phyloP scores from a whole-genome alignment of 148 eudicot species.

The Amaranthus hypochondriacus region DNA sequence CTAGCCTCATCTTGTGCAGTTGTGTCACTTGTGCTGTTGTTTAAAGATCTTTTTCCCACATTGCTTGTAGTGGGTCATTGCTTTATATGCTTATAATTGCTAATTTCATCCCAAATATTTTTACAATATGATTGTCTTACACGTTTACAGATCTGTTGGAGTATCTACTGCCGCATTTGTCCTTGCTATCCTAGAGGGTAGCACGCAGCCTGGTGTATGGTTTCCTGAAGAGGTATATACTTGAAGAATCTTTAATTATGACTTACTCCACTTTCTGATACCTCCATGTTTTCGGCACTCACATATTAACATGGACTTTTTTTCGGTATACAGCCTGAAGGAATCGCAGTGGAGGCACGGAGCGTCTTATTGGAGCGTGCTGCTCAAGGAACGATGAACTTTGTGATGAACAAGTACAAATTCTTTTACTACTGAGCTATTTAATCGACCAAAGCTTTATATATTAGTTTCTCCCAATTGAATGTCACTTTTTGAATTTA shows the following conservation, averaged over 20 bases:
- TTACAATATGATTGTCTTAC: constrained; percentile 9
- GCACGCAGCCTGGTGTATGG: constrained; percentile 96
- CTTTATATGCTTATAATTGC: neutral
- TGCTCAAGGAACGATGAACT: constrained; percentile 69
- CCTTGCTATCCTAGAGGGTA: constrained; percentile 84
- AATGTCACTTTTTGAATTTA: neutral
- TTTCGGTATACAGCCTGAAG: constrained; percentile 57
- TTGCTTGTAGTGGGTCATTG: neutral
- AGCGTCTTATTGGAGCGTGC: constrained; percentile 69
- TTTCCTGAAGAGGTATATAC: constrained; percentile 93
- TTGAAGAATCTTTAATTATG: neutral
- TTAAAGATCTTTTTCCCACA: neutral
- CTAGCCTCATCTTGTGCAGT: neutral
- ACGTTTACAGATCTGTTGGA: constrained; percentile 72
- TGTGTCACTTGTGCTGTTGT: neutral
- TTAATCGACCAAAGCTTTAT: neutral
- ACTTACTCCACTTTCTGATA: neutral
- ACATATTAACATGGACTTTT: constrained; percentile 4
- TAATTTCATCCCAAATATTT: neutral
- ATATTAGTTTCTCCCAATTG: neutral
- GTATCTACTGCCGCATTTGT: constrained; percentile 74
- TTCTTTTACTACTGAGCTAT: too few relatives aligned
- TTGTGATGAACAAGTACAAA: constrained; percentile 77
- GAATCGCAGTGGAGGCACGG: constrained; percentile 84
- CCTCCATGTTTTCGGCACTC: neutral